Conservation (phyloP, 495 filamentous ascomycete species). For the Penicillium lividum region DNA sequence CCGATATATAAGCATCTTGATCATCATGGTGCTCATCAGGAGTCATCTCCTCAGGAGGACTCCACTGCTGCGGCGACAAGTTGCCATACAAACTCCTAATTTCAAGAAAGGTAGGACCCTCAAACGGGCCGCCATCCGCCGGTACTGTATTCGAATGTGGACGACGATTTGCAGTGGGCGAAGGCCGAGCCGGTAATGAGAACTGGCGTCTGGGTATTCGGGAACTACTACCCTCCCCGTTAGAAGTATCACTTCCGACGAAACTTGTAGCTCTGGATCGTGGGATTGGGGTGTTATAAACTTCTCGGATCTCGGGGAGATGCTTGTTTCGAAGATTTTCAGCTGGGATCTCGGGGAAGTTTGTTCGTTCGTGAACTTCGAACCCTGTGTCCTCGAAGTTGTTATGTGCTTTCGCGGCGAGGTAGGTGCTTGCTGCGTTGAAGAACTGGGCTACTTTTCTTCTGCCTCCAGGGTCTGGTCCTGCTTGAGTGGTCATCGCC, state of each 20-base stretch:
- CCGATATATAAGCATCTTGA: neutral
- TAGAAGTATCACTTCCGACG: conserved; percentile 16
- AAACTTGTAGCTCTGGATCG: conserved; percentile 31
- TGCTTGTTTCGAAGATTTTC: conserved; percentile 44
- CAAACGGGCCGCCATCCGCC: neutral
- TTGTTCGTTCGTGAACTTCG: conserved; percentile 37
- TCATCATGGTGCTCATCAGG: neutral
- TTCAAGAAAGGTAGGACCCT: neutral
- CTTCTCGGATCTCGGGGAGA: conserved; percentile 37
- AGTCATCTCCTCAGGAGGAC: neutral
- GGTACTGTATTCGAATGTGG: conserved; percentile 20
- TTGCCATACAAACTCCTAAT: neutral
- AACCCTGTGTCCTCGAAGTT: conserved; percentile 50
- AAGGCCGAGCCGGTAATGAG: conserved; percentile 10
- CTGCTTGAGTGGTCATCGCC: conserved; percentile 16
- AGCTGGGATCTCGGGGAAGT: conserved; percentile 53
- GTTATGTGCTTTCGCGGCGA: conserved; percentile 42
- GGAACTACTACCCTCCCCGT: conserved; percentile 24
- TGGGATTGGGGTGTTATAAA: conserved; percentile 35
- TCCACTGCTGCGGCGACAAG: neutral
- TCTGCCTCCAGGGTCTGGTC: conserved; percentile 31
- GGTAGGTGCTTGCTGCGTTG: conserved; percentile 30
- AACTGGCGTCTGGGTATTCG: conserved; percentile 5
- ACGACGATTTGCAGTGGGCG: conserved; percentile 3
- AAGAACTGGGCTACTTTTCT: conserved; percentile 42